Conservation (phyloP, 1,139 yeast species). For the Hansenula sp. region DNA sequence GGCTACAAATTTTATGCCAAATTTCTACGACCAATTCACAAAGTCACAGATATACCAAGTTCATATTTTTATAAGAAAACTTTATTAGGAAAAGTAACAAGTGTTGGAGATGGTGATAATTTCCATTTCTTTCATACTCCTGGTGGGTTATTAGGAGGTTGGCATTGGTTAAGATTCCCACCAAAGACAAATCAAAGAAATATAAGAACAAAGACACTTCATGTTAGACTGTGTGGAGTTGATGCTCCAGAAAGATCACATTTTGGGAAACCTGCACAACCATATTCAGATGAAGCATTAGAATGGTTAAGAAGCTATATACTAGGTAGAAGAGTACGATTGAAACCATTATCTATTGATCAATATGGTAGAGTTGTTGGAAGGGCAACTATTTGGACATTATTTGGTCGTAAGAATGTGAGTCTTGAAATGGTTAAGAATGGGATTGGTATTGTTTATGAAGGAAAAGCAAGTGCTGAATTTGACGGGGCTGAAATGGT, state of each 20-base stretch:
- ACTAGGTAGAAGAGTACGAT: constrained; percentile 60
- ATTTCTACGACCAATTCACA: constrained; percentile 33
- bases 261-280: constrained; percentile 93
- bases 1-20: constrained; percentile 31
- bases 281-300: constrained; percentile 79
- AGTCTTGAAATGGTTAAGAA: constrained; percentile 80
- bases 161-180: constrained; percentile 80
- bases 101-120: constrained; percentile 97
- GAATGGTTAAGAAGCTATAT: constrained; percentile 66
- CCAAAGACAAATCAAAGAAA: constrained; percentile 41
- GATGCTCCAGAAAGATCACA: constrained; percentile 98
- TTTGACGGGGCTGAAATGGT: constrained; percentile 69
- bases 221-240: constrained; percentile 82
- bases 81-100: constrained; percentile 77
- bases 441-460: constrained; percentile 88
- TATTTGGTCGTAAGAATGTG: constrained; percentile 72
- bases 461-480: constrained; percentile 75
- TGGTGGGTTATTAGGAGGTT: constrained; percentile 81
- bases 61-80: constrained; percentile 35
- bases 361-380: constrained; percentile 90
- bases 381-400: constrained; percentile 60
- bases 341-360: constrained; percentile 77
- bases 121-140: constrained; percentile 92
- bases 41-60: constrained; percentile 37
- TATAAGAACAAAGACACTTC: constrained; percentile 32